These are phyloP conservation scores for Trichoderma arundinaceum DNA, from an alignment of 2,329 filamentous ascomycete genomes.

Conservation along the genomic window DNA sequence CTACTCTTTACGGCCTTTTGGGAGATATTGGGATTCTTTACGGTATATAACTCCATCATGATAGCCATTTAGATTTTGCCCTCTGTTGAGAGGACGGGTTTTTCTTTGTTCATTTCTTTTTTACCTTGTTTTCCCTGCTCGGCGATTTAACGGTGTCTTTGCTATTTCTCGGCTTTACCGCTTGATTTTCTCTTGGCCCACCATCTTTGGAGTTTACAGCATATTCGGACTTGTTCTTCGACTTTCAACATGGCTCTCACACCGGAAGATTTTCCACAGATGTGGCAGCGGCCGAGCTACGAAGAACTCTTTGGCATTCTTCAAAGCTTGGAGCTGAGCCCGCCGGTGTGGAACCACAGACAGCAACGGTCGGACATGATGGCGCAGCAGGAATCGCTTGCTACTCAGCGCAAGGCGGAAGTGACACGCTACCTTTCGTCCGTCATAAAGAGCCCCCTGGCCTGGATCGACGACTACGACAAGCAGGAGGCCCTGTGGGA, in stretches of 20 bases:
- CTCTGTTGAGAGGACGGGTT: neutral
- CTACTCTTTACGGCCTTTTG: no score
- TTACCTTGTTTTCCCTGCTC: neutral
- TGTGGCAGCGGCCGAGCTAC: constrained; percentile 76
- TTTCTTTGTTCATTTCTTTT: neutral
- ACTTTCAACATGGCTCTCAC: constrained; percentile 42
- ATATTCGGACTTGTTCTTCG: neutral
- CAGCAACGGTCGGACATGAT: constrained; percentile 49
- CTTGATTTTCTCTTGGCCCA: neutral
- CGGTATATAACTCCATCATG: constrained; percentile 10
- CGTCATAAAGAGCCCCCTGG: constrained; percentile 69
- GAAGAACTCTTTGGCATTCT: constrained; percentile 68
- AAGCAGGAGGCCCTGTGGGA: constrained; percentile 75
- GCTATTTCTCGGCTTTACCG: neutral
- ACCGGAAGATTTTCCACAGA: constrained; percentile 73
- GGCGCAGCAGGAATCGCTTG: constrained; percentile 50
- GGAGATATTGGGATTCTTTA: neutral
- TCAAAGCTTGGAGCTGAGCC: constrained; percentile 67
- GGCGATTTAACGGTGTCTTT: constrained; percentile 4
- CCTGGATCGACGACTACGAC: constrained; percentile 72
- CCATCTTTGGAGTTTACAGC: neutral
- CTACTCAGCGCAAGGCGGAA: constrained; percentile 52
- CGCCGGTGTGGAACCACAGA: constrained; percentile 68
- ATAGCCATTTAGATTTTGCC: constrained; percentile 13
- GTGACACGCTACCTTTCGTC: constrained; percentile 70